Base-by-base conservation (phyloP, 495 filamentous ascomycete genomes). In the Diplogelasinospora grovesii region DNA sequence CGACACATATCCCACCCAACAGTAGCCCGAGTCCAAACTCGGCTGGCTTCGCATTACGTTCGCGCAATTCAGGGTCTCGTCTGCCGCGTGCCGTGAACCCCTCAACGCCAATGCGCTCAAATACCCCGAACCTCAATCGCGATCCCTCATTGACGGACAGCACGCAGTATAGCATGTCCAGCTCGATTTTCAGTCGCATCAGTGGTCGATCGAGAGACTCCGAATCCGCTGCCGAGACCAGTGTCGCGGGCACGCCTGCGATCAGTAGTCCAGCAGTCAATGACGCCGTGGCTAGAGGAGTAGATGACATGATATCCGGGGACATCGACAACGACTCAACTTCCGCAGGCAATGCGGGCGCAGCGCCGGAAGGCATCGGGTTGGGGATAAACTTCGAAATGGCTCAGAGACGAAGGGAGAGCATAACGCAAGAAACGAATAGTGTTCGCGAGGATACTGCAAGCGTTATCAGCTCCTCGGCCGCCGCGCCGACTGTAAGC, bases 131-230 rank as follows among this genome's bases (percentile, higher is more conserved):
- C 11, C 39, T 54, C 19, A 34, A 50, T 35, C 54, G 52, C n/a
- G 57, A 63, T 26, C 52, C 46, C 0, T 56, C 57, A 0, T 54
- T 55, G 2, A 56, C 59, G 8, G 59, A 63, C 28, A 63, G 52
- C 46, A 59, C 57, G 2, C 57, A 58, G 28, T 49, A 47, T 35
- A 63, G 59, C 50, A 54, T 60, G 57, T 40, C 24, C 29, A 54
- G 50, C 42, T 63, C 59, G 1, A 44, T 47, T 6, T 60, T 63
- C 20, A 56, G 52, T 38, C 50, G 52, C 8, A 16, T 53, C 13
- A 46, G 50, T 20, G 27, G 27, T 2, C 15, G 24, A 19, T 59
- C 58, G 13, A 53, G 39, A 24, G 36, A 45, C 11, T 52, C 54
- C 0, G 49, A 52, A 13, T 47, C 48, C 3, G 39, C 46, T 36